phyloP scores from a whole-genome alignment of 148 eudicot species.

The Fagopyrum tataricum region DNA sequence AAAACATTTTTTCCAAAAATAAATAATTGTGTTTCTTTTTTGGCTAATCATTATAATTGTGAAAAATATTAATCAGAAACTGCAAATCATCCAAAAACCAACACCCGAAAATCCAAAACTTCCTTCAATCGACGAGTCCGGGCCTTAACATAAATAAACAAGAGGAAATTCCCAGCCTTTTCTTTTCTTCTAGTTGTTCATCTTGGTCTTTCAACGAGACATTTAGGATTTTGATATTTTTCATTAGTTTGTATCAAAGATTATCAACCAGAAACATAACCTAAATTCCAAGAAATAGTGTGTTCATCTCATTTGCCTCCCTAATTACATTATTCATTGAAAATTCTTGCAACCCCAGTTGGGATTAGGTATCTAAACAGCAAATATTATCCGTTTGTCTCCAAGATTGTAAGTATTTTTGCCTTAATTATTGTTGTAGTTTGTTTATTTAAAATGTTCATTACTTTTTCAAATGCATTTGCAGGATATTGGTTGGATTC shows the following conservation, averaged over 20 bases:
- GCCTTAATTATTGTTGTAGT: background rate
- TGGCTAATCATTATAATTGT: background rate
- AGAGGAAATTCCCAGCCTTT: background rate
- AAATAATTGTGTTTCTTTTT: background rate
- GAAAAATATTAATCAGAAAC: background rate
- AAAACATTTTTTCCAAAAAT: background rate
- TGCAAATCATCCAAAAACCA: constrained; percentile 6
- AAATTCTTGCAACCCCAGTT: background rate
- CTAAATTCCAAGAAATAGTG: background rate
- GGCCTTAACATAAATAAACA: background rate
- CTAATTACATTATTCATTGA: background rate
- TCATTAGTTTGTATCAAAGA: background rate
- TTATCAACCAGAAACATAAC: background rate
- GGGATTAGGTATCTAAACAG: background rate
- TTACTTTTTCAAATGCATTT: background rate
- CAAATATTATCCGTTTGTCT: background rate
- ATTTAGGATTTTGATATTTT: background rate
- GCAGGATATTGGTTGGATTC: background rate
- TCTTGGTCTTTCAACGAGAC: background rate
- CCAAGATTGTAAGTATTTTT: background rate
- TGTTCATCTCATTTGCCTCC: background rate
- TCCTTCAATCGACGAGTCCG: background rate
- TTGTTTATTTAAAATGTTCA: background rate
- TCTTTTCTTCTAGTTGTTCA: constrained; percentile 8
- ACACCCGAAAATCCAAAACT: background rate